Base-by-base conservation (phyloP, 1,284 basidiomycete species). In the Sphagnurus paluster region DNA sequence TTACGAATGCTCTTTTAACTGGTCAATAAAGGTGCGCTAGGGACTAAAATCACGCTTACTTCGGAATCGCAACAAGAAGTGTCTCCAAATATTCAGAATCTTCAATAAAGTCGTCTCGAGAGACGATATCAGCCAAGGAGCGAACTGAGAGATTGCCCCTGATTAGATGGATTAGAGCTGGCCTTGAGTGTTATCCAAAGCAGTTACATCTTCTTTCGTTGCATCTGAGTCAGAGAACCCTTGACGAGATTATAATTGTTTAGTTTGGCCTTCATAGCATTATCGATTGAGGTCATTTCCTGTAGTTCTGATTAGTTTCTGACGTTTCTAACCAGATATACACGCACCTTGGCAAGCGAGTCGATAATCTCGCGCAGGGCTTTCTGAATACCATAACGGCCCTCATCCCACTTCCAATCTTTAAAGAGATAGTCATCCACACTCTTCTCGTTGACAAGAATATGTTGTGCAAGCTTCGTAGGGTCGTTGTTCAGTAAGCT, bases 61-160 rank as follows among this genome's bases (percentile, higher is more conserved):
- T 96, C 44, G 96, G 94, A 16, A 99, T 93, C 11, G 95, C 96
- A 4, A 99, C 91, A 10, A 99, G 70, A 24, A 97, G 69, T 0
- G 96, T 97, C 64, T 98, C 91, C 54, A 99, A 72, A 64, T 93
- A 98, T 65, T 99, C 97, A 4, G 93, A 97, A 47, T 91, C 83
- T 46, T 80, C 76, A 40, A 98, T 76, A 63, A 93, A 83, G 62
- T 98, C 82, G 13, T 90, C 85, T 55, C 84, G 82, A 39, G 83
- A 81, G 14, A 99, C 90, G 13, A 99, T 74, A 45, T 97, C 95
- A 13, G 82, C 82, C 19, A 99, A 74, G 6, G 91, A 91, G 43
- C 89, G 80, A 33, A 93, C 86, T 26, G 94, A 94, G 21, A 99
- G 80, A 64, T 98, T 98, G 2, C 97, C 97, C 17, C 93, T 98